These are phyloP conservation scores for Cyanophora paradoxa DNA, from an alignment of 78 protist species.

Conservation along the genomic window DNA sequence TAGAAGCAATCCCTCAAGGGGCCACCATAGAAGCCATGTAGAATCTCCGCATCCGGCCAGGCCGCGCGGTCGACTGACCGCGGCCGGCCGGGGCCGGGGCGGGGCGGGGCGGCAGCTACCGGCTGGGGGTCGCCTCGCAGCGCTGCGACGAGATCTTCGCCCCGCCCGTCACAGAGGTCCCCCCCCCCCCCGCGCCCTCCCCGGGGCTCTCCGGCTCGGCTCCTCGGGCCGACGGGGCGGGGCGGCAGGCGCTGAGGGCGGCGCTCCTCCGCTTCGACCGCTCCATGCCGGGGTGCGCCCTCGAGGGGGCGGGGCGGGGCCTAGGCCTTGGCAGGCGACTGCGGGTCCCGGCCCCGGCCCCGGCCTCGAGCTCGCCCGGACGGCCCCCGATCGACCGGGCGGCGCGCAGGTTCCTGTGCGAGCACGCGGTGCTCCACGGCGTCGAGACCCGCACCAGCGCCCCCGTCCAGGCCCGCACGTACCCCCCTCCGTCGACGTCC, in stretches of 20 bases:
- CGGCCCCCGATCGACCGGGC: not conserved
- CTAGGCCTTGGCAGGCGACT: too few relatives aligned
- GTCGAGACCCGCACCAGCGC: constrained; percentile 24
- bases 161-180: not conserved
- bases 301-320: not conserved
- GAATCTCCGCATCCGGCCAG: too few relatives aligned
- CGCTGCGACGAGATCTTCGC: constrained; percentile 11
- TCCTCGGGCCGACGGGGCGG: not conserved
- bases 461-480: not conserved
- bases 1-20: too few relatives aligned
- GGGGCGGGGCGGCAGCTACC: constrained; percentile 13
- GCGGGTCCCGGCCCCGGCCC: too few relatives aligned
- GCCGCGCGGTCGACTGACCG: too few relatives aligned
- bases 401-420: not conserved
- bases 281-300: not conserved
- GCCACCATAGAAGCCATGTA: too few relatives aligned
- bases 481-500: too few relatives aligned
- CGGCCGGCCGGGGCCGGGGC: too few relatives aligned
- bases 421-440: constrained; percentile 33
- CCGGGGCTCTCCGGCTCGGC: not conserved
- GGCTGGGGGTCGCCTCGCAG: constrained; percentile 9
- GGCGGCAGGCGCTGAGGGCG: not conserved
- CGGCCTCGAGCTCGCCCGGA: not conserved
- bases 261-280: not conserved
- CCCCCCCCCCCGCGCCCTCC: not conserved